A percentile compares a stretch with the other conserved stretches of the same genome.
Conservation (phyloP, 139 green algal genomes). For the Microglena sp. region DNA sequence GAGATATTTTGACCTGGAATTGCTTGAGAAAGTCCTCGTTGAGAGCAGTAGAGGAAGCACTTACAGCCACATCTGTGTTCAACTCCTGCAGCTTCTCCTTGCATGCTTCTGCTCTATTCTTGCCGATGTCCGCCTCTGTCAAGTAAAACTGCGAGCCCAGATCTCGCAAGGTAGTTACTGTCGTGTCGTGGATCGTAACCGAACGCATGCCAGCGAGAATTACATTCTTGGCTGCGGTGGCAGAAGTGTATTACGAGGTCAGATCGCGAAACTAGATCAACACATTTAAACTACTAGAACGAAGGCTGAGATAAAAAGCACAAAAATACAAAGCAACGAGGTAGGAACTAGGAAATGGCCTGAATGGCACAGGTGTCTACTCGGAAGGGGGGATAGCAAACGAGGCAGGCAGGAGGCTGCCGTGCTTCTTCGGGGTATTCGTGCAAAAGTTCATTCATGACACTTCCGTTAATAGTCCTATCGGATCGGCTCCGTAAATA, state of each 20-base stretch:
- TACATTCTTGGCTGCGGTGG: slow-evolving; percentile 92
- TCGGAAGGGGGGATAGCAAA: too few species aligned
- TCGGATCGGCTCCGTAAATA: too few species aligned
- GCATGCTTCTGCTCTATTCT: slow-evolving; percentile 83
- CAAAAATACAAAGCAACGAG: too few species aligned
- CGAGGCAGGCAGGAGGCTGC: too few species aligned
- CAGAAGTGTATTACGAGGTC: background rate
- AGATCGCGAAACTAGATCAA: too few species aligned
- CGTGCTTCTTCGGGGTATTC: too few species aligned
- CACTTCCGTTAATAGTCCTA: too few species aligned
- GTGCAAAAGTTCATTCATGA: too few species aligned
- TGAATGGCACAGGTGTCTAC: too few species aligned
- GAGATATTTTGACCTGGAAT: slow-evolving; percentile 86
- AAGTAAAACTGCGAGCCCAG: slow-evolving; percentile 94
- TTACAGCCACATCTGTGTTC: slow-evolving; percentile 80
- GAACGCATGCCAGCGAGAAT: slow-evolving; percentile 91
- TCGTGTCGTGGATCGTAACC: slow-evolving; percentile 79
- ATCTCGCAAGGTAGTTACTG: slow-evolving; percentile 45
- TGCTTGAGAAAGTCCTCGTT: slow-evolving; percentile 51
- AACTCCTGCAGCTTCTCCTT: slow-evolving; percentile 87
- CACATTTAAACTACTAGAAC: too few species aligned
- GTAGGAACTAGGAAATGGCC: too few species aligned
- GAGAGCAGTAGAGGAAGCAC: slow-evolving; percentile 39
- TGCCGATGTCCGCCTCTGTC: slow-evolving; percentile 73
- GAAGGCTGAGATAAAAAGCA: too few species aligned